Base-by-base conservation (phyloP, 176 grass and related monocot species). In the Aegilops sharonensis region DNA sequence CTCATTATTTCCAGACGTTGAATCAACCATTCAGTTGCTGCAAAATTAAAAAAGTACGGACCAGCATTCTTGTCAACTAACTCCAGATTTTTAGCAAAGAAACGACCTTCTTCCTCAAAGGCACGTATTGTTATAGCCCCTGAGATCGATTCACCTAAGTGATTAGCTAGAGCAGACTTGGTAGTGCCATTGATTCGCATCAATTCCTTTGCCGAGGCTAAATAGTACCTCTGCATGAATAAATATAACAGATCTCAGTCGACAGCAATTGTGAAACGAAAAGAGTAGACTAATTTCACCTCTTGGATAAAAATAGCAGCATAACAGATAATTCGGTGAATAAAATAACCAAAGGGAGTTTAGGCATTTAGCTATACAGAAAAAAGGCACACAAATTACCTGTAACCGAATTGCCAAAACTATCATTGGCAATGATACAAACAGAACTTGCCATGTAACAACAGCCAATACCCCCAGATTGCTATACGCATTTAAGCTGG, bases 121-220 rank as follows among this genome's bases (percentile, higher is more conserved):
- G 94, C 94, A 67, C 94, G 91, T 77, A 98, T 95, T 77, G 88
- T 98, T 67, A 91, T 88, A 84, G 90, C 81, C 70, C 94, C 97
- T 47, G 90, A 72, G 89, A 98, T 86, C 5, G 97, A 98, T 85
- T 98, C 94, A 17, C 90, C 89, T 9, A 98, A 83, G 87, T 98
- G 97, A 81, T 98, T 98, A 66, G 87, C 93, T 34, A 98, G 65
- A 68, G 88, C 79, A 86, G 97, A 98, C 88, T 94, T 95, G 57
- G 97, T 94, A 68, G 94, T 98, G 67, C 97, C 97, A 91, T 98
- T 95, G 69, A 98, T 91, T 34, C 97, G 66, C 97, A 98, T 98
- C 78, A 98, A 91, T 91, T 98, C 92, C 85, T 92, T 98, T 40
- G 97, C 90, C 13, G 97, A 91, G 57, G 90, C 85, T 72, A 98